Evolutionary conservation across 2,329 filamentous ascomycete genomes (phyloP), one percentile per base, ranked within the genome.

Genomic region (Metarhizium humberi): DNA sequence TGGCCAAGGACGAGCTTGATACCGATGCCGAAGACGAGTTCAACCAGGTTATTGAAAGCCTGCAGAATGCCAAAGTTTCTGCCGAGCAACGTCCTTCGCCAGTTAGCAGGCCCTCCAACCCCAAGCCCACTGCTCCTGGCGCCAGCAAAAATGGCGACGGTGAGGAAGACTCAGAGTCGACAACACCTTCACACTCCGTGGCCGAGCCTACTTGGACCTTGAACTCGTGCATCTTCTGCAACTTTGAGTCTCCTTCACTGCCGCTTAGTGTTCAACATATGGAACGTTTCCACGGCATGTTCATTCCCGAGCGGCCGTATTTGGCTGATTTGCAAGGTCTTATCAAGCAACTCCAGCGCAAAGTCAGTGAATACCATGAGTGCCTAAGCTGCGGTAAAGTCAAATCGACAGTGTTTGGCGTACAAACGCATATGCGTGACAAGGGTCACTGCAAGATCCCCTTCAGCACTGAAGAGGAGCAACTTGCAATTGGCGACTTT

Each of bases 381-480:
- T 99, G 94, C 69, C 71, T 99, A 50, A 91, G 86, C 67, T 99
- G 94, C 68, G 86, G 88, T 67, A 95, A 94, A 70, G 71, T 86
- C 47, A 89, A 94, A 67, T 82, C 86, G 59, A 92, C 86, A 13
- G 78, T 87, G 0, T 84, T 86, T 56, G 92, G 89, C 18, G 84
- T 92, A 30, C 92, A 96, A 67, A 96, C 92, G 0, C 94, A 99
- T 69, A 99, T 99, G 94, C 86, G 90, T 48, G 94, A 99, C 69
- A 92, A 91, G 68, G 88, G 90, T 1, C 94, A 99, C 72, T 97
- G 92, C 79, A 96, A 92, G 81, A 95, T 99, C 62, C 92, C 90
- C 0, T 99, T 92, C 69, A 85, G 86, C 52, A 87, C 85, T 0
- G 90, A 96, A 67, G 86, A 88, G 40, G 91, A 97, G 66, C 90